Conservation (phyloP, 1,284 basidiomycete genomes). For the Earliella scabrosa region DNA sequence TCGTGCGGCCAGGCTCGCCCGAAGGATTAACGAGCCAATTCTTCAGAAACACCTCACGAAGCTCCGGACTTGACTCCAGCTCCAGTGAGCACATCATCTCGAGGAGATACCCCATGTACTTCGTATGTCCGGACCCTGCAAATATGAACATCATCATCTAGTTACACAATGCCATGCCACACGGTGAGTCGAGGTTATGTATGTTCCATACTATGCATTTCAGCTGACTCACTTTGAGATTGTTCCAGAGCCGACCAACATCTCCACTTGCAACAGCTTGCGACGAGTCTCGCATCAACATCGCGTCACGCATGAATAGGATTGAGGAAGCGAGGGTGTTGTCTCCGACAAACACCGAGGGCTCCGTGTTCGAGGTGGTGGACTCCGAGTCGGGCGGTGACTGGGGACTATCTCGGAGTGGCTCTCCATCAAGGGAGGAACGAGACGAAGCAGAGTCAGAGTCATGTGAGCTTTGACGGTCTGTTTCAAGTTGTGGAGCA, state of each 20-base stretch:
- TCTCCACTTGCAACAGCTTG: conserved; percentile 17
- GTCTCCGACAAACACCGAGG: not conserved
- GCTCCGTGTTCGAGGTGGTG: not conserved
- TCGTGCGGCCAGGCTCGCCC: conserved; percentile 20
- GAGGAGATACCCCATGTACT: not conserved
- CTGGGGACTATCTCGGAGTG: not conserved
- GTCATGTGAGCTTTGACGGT: too few species aligned
- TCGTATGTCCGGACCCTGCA: conserved; percentile 1
- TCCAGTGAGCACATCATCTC: conserved; percentile 3
- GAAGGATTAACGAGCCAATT: conserved; percentile 30
- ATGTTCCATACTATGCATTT: too few species aligned
- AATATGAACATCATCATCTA: not conserved
- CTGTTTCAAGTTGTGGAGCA: too few species aligned
- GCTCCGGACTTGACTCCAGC: conserved; percentile 1
- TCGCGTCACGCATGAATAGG: conserved; percentile 14
- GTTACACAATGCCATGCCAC: too few species aligned
- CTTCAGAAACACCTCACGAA: conserved; percentile 2
- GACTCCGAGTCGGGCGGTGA: not conserved
- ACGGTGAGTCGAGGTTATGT: too few species aligned
- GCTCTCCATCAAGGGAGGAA: not conserved
- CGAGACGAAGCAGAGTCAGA: too few species aligned
- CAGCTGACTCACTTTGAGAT: conserved; percentile 9
- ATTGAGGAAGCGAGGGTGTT: conserved; percentile 8
- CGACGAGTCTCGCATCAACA: conserved; percentile 13
- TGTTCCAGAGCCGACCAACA: conserved; percentile 11